Percentiles rank a stretch among this genome's conserved stretches.
Conservation (phyloP, 2,329 filamentous ascomycete species). For the Periconia digitata region DNA sequence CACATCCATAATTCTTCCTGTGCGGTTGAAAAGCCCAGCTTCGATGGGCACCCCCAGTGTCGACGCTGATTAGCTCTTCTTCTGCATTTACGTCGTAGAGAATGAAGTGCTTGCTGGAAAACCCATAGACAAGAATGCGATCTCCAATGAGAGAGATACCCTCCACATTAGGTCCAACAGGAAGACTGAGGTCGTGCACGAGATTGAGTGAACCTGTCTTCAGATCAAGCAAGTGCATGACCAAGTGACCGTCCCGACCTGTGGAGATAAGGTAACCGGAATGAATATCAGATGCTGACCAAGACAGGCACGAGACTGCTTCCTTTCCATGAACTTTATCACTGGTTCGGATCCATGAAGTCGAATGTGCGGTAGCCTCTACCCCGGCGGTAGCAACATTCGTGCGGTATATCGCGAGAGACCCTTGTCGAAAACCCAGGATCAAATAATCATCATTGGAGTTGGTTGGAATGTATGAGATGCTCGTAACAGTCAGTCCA, state of each 20-base stretch:
- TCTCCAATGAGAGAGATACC: conserved; percentile 62
- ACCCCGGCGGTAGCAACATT: conserved; percentile 13
- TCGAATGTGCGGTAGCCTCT: not conserved
- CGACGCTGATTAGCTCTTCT: conserved; percentile 68
- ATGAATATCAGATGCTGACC: conserved; percentile 38
- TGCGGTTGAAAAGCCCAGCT: conserved; percentile 63
- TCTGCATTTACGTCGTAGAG: conserved; percentile 76
- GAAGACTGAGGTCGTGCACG: conserved; percentile 68
- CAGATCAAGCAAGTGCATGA: conserved; percentile 57
- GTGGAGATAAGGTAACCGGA: conserved; percentile 65
- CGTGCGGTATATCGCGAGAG: conserved; percentile 51
- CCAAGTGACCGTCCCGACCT: conserved; percentile 74
- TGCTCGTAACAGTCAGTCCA: conserved; percentile 56
- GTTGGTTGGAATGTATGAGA: conserved; percentile 33
- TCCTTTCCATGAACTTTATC: conserved; percentile 54
- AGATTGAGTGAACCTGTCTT: conserved; percentile 39
- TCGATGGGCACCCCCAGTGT: conserved; percentile 84
- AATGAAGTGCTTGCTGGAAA: conserved; percentile 76
- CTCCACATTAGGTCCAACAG: conserved; percentile 77
- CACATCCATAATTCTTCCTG: conserved; percentile 32
- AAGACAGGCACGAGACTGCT: conserved; percentile 67
- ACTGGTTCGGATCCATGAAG: conserved; percentile 18
- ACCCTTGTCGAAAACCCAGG: conserved; percentile 60
- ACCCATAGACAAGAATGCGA: conserved; percentile 73
- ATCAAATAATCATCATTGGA: conserved; percentile 39